Conservation (phyloP, 1,284 basidiomycete species). For the Sphagnurus paluster region DNA sequence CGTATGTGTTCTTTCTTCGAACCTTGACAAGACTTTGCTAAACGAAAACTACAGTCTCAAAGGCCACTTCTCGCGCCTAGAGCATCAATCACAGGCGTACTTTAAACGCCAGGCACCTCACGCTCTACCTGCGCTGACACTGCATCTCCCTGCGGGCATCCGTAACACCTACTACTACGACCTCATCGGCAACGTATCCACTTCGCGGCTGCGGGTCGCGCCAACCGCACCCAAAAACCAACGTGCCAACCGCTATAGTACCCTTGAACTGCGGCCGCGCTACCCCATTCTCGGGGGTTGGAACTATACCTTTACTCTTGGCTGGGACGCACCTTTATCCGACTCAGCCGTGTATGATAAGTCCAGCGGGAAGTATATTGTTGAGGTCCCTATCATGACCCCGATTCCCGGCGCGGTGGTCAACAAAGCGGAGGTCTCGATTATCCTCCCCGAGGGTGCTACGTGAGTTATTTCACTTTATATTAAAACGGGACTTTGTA, state of each 20-base stretch:
- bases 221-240: conserved; percentile 60
- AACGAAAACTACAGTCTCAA: conserved; percentile 65
- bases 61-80: conserved; percentile 93
- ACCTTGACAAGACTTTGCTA: conserved; percentile 8
- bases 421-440: conserved; percentile 75
- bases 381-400: conserved; percentile 88
- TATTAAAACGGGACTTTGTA: background rate
- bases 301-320: conserved; percentile 95
- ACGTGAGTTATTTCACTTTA: conserved; percentile 55
- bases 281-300: conserved; percentile 96
- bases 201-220: conserved; percentile 77
- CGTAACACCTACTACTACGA: conserved; percentile 88
- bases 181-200: conserved; percentile 95
- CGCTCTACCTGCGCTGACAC: conserved; percentile 65
- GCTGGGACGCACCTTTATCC: conserved; percentile 86
- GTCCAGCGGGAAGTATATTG: conserved; percentile 62
- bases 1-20: conserved; percentile 51
- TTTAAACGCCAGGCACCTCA: conserved; percentile 70
- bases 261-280: conserved; percentile 83
- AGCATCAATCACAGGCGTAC: conserved; percentile 76
- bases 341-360: conserved; percentile 69
- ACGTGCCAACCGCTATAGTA: conserved; percentile 53
- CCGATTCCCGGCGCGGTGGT: conserved; percentile 80
- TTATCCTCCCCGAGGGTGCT: conserved; percentile 93
- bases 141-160: conserved; percentile 83